Evolutionary conservation across 345 rosid species (phyloP).

Genomic region (Eucalyptus grandis): DNA sequence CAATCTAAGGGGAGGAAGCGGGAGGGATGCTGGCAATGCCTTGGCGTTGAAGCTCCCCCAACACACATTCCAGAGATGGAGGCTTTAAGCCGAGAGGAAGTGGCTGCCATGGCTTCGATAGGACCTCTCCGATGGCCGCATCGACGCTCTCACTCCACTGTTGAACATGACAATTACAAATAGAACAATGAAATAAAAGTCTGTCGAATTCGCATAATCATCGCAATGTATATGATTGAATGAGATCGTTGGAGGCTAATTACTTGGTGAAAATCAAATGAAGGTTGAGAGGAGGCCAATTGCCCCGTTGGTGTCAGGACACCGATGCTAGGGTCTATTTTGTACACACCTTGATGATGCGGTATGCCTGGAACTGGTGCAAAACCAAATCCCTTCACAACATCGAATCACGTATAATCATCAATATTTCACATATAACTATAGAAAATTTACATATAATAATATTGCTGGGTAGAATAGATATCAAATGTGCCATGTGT

Average conservation of each 20-base stretch:
- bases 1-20: conserved; percentile 15
- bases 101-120: conserved; percentile 79
- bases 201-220: not conserved
- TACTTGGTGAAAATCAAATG: conserved; percentile 12
- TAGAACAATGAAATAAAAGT: no score
- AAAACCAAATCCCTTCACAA: conserved; percentile 1
- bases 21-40: conserved; percentile 71
- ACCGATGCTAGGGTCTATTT: conserved; percentile 31
- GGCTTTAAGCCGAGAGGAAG: conserved; percentile 85
- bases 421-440: not conserved
- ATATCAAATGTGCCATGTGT: not conserved
- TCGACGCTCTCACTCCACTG: conserved; percentile 10
- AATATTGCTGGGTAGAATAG: not conserved
- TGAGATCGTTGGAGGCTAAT: not conserved
- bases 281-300: conserved; percentile 33
- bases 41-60: conserved; percentile 70
- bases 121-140: conserved; percentile 71
- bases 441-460: not conserved
- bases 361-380: conserved; percentile 44
- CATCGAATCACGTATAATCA: conserved; percentile 28
- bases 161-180: no score
- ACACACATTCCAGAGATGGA: conserved; percentile 58
- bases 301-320: conserved; percentile 22
- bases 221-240: not conserved
- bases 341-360: conserved; percentile 10